Evolutionary conservation across 208 protist species (phyloP).

Genomic region (Trypanosoma caninum): DNA sequence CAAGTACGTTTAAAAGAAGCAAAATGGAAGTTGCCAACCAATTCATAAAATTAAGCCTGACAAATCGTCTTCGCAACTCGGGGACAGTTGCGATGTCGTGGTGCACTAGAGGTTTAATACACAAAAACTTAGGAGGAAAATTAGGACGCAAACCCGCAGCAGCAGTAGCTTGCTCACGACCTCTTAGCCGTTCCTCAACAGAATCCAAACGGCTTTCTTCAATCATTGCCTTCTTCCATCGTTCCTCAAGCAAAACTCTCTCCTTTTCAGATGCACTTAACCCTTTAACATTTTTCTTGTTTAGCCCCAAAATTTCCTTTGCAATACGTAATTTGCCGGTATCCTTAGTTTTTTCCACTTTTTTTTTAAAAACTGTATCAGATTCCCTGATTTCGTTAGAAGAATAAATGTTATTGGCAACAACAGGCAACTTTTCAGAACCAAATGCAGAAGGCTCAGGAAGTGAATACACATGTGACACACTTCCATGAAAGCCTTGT

Average conservation of each 20-base stretch:
- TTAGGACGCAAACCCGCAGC: conserved; percentile 36
- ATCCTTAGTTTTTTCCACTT: conserved; percentile 22
- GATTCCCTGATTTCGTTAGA: neutral
- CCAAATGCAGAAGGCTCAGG: conserved; percentile 30
- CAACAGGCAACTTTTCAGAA: neutral
- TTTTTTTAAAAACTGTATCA: neutral
- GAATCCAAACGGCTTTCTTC: conserved; percentile 65
- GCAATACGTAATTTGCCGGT: conserved; percentile 14
- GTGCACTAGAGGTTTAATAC: conserved; percentile 63
- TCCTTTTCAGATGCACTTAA: conserved; percentile 46
- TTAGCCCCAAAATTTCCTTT: conserved; percentile 38
- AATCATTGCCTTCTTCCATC: conserved; percentile 62
- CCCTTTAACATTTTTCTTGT: conserved; percentile 43
- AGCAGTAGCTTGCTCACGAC: conserved; percentile 20
- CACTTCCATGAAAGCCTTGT: too few relatives aligned
- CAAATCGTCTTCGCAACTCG: conserved; percentile 34
- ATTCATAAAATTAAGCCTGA: conserved; percentile 56
- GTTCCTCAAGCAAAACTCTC: conserved; percentile 34
- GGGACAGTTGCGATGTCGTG: conserved; percentile 51
- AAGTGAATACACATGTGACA: neutral
- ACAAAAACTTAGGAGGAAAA: conserved; percentile 73
- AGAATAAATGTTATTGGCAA: neutral
- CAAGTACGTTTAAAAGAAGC: conserved; percentile 43
- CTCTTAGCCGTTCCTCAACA: conserved; percentile 30
- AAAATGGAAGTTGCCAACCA: conserved; percentile 64